Evolutionary conservation across 2,329 filamentous ascomycete genomes (phyloP), one percentile per base, ranked within the genome.

Genomic region (Nannizzia gypsea): DNA sequence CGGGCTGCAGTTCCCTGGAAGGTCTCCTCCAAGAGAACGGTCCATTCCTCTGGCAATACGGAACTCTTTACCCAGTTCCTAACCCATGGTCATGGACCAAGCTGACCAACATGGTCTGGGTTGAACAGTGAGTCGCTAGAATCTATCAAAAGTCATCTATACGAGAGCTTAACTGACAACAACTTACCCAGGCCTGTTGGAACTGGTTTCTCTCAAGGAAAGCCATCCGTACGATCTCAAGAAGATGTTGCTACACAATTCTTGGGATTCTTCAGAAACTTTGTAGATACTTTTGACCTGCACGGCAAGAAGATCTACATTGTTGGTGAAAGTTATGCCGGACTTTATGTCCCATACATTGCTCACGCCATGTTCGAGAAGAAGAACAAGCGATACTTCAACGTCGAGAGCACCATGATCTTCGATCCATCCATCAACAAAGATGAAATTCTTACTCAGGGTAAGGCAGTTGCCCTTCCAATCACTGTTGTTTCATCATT

Each of bases 1-100:
- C 78, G 17, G 78, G 79, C 15, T 80, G 78, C 64, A 78, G 72
- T 34, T 87, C 84, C 1, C 77, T 89, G 5, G 80, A 84, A 64
- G 87, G 86, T 6, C 76, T 91, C 1, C 70, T 92, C 8, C 86
- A 89, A 57, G 88, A 92, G 66, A 91, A 90, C 66, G 88, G 89
- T 0, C 86, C 88, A 0, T 86, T 89, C 66, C 60, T 80, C 3
- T 89, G 86, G 85, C 81, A 86, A 68, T 59, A 58, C 42, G 89
- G 89, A 36, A 91, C 86, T 0, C 81, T 78, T 59, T 77, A 78
- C 17, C 87, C 87, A 0, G 77, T 83, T 0, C 73, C 76, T 50
- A 90, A 90, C 68, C 78, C 81, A 0, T 90, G 85, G 75, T 81
- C 81, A n/a, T 91, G 87, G 87, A 82, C 82, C 62, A 86, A 86